phyloP scores from a whole-genome alignment of 495 filamentous ascomycete species.

The Aspergillus bertholletiae region DNA sequence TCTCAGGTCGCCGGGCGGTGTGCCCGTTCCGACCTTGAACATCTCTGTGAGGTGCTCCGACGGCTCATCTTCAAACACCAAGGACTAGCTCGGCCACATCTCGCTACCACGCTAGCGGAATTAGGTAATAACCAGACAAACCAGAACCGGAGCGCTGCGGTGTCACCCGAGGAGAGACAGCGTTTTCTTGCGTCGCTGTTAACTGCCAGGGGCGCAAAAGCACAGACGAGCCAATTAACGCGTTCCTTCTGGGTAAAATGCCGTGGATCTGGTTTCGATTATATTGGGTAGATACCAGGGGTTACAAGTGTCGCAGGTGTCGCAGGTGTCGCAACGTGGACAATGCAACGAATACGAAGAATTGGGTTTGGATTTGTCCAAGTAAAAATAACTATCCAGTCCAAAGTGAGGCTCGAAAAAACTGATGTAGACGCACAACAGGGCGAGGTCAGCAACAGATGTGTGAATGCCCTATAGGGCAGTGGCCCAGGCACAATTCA shows the following conservation, averaged over 20 bases:
- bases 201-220: conserved; percentile 54
- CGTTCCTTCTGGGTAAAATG: conserved; percentile 69
- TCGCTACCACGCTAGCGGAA: conserved; percentile 53
- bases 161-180: conserved; percentile 32
- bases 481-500: background rate
- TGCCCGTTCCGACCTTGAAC: conserved; percentile 72
- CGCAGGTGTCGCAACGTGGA: background rate
- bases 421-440: conserved; percentile 1
- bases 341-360: background rate
- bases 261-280: conserved; percentile 64
- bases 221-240: conserved; percentile 56
- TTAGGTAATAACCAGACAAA: conserved; percentile 55
- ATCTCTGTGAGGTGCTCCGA: conserved; percentile 72
- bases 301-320: no score
- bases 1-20: conserved; percentile 72
- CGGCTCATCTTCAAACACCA: conserved; percentile 65
- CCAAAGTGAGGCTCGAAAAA: conserved; percentile 11
- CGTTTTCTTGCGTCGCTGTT: conserved; percentile 34
- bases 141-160: conserved; percentile 16
- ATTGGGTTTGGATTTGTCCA: background rate
- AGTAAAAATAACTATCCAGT: conserved; percentile 3
- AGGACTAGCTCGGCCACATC: conserved; percentile 60
- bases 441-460: background rate
- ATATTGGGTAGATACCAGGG: conserved; percentile 38
- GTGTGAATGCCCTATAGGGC: conserved; percentile 1